Evolutionary conservation across 169 alveolate species (phyloP).

Genomic region (Plasmodium yoelii): DNA sequence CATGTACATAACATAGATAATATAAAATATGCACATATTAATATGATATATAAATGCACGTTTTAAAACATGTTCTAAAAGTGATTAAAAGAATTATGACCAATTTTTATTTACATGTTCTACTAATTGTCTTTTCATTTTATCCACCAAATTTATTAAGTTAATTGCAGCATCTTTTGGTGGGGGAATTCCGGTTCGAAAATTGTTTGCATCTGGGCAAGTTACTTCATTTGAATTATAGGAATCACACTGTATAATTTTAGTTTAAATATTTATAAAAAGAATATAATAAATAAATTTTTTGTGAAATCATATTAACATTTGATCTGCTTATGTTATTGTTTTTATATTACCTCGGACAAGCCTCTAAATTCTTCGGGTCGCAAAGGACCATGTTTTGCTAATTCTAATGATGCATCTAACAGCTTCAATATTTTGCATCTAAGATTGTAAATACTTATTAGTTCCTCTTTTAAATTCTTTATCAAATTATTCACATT

Average conservation of each 20-base stretch:
- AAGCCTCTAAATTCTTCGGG: conserved; percentile 96
- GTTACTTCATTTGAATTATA: conserved; percentile 91
- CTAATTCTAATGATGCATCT: conserved; percentile 90
- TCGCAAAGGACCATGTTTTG: conserved; percentile 94
- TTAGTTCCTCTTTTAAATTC: conserved; percentile 84
- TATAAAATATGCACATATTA: not conserved
- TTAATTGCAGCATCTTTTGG: conserved; percentile 91
- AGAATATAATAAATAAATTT: not conserved
- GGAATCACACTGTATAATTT: conserved; percentile 84
- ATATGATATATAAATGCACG: not conserved
- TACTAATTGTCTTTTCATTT: conserved; percentile 89
- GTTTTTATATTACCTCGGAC: conserved; percentile 88
- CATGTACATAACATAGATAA: not conserved
- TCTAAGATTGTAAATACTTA: conserved; percentile 86
- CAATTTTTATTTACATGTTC: conserved; percentile 78
- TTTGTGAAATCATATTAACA: not conserved
- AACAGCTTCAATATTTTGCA: conserved; percentile 88
- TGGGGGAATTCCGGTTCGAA: conserved; percentile 94
- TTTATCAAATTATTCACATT: conserved; percentile 81
- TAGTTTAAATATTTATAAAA: conserved; percentile 72
- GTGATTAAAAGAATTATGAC: too few species aligned
- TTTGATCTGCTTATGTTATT: not conserved
- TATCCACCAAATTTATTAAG: conserved; percentile 88
- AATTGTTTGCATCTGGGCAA: conserved; percentile 92
- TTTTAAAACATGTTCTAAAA: too few species aligned